Evolutionary conservation across 148 eudicot species (phyloP), one percentile per base, ranked within the genome.

Genomic region (Limonium bicolor): DNA sequence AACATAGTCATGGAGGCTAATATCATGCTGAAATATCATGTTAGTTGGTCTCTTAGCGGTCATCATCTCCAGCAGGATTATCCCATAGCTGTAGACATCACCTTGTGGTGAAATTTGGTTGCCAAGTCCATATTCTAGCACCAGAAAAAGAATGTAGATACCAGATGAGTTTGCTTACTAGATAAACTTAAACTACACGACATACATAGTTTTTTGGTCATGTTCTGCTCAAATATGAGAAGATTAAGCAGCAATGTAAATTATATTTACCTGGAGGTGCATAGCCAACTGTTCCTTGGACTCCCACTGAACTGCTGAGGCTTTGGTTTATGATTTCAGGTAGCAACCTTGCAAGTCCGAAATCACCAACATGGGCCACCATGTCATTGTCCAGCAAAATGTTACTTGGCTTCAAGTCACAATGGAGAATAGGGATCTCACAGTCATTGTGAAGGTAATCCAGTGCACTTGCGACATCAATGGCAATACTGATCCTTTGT

Each of bases 401-500:
- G 29, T 44, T 44, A 17, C 48, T 26, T 6, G 48, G 48, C 31
- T 44, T 44, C 18, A 44, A 32, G 16, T 44, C 48, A 44, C 48
- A 44, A 44, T 44, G 48, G 1, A 44, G 6, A 19, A 44, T 14
- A 13, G 23, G 29, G 8, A 7, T 17, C 2, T 14, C 10, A n/a
- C 33, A 44, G 4, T 44, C 29, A 6, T 25, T 24, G 18, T 44
- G 48, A 25, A 44, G 48, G 18, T 44, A 44, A 44, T 44, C 32
- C n/a, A 44, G 27, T 26, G 33, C 48, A 44, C 9, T 23, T 0
- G 48, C 48, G 4, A 44, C 48, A 44, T 44, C 48, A 14, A 26
- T 44, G 14, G 32, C 32, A 5, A 44, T 62, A 43, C 49, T 51
- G 9, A 62, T 6, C 33, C 63, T 51, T 12, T 57, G 68, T 15